These are phyloP conservation scores for Chalciporus piperatoides DNA, from an alignment of 1,284 basidiomycete genomes.

Conservation along the genomic window DNA sequence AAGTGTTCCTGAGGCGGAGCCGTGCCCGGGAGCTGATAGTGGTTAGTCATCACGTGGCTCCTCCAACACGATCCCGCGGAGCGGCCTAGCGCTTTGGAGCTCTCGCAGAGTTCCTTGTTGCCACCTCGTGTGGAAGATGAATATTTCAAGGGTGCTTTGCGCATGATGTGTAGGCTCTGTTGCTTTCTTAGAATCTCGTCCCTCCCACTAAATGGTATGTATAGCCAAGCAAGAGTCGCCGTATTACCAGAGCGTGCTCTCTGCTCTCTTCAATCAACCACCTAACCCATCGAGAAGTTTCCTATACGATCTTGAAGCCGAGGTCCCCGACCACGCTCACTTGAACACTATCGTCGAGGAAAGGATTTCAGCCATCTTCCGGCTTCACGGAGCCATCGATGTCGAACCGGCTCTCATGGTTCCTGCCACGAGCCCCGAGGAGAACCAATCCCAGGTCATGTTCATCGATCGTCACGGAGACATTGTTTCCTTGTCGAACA, in stretches of 20 bases:
- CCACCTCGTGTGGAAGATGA: constrained; percentile 79
- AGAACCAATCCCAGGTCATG: constrained; percentile 50
- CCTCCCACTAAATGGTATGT: neutral
- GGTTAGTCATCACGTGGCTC: constrained; percentile 72
- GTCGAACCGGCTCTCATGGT: constrained; percentile 81
- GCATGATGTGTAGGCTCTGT: constrained; percentile 62
- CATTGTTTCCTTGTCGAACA: constrained; percentile 75
- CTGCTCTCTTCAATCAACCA: constrained; percentile 68
- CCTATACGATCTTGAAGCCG: constrained; percentile 75
- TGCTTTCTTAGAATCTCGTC: constrained; percentile 1
- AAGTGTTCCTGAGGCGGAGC: constrained; percentile 24
- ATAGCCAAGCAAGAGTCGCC: constrained; percentile 70
- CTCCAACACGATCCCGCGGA: constrained; percentile 82
- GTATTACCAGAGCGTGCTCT: constrained; percentile 67
- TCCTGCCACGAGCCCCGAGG: constrained; percentile 42
- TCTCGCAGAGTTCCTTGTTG: constrained; percentile 77
- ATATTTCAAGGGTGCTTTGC: constrained; percentile 76
- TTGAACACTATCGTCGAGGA: constrained; percentile 78
- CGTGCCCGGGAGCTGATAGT: constrained; percentile 8
- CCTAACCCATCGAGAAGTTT: constrained; percentile 67
- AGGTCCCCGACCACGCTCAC: constrained; percentile 68
- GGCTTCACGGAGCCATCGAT: constrained; percentile 87
- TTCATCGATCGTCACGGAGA: constrained; percentile 85
- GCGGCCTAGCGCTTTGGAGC: constrained; percentile 80
- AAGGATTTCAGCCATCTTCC: constrained; percentile 73